Evolutionary conservation across 2,329 filamentous ascomycete species (phyloP), one percentile per base, ranked within the genome.

Genomic region (Cordyceps pruinosa): DNA sequence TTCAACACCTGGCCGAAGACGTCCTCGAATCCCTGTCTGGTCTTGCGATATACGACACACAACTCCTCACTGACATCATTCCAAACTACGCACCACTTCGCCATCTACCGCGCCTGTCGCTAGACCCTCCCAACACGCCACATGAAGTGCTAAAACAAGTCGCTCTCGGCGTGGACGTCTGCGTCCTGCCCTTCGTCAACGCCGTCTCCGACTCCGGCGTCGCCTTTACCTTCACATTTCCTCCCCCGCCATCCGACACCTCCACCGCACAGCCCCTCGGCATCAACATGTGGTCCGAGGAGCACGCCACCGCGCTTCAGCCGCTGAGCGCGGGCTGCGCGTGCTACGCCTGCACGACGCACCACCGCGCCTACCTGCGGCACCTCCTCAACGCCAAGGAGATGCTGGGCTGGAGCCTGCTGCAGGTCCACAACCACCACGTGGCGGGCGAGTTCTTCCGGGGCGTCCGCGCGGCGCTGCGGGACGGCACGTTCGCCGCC

Each of bases 391-490:
- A 84, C 47, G 91, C 94, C 1, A 95, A 92, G 67, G 94, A 99
- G 72, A 97, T 99, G 94, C 83, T 97, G 5, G 93, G 88, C 25
- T 99, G 94, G 94, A 89, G 87, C 0, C 78, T 99, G 8, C 78
- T 99, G 8, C 93, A 97, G 70, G 80, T 96, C 4, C 94, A 99
- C 73, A 99, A 99, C 69, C 86, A 95, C 69, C 79, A 85, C 60
- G 73, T 88, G 8, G 72, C 96, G 54, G 79, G 82, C 46, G 66
- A 73, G 0, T 96, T 97, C 74, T 96, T 97, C 70, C 70, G 75
- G 0, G 81, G 77, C 0, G 76, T 96, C 7, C 84, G 93, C 21
- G 68, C 72, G 2, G 84, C 84, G 56, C 86, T 97, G 17, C 69
- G 61, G 3, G 64, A 75, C 3, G 81, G 87, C 23, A 74, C 70